Evolutionary conservation across 1,284 basidiomycete species (phyloP).

Genomic region (Austroboletus novae-zelandiae): DNA sequence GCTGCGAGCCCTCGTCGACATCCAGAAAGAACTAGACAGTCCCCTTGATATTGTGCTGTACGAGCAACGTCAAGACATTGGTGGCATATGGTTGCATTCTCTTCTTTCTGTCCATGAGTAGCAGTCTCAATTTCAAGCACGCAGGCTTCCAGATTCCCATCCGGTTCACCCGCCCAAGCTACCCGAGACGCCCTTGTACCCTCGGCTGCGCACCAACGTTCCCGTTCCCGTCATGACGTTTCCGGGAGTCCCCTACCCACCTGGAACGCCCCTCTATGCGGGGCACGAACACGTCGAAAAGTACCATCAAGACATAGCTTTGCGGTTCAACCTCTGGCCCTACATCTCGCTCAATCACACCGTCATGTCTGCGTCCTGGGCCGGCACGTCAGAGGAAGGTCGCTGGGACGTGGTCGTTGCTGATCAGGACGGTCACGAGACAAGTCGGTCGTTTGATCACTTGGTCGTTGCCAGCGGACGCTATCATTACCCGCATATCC

Average conservation of each 20-base stretch:
- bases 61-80: constrained; percentile 49
- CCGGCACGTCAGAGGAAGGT: constrained; percentile 39
- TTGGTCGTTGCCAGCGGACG: constrained; percentile 54
- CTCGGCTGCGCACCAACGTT: constrained; percentile 52
- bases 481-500: constrained; percentile 46
- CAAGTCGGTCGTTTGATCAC: constrained; percentile 42
- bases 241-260: constrained; percentile 52
- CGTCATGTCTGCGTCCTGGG: constrained; percentile 45
- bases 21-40: constrained; percentile 39
- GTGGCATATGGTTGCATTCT: constrained; percentile 46
- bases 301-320: constrained; percentile 47
- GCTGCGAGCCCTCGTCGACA: constrained; percentile 48
- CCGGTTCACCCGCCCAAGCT: constrained; percentile 43
- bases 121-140: background rate
- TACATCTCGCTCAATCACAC: constrained; percentile 45
- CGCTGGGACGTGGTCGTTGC: constrained; percentile 43
- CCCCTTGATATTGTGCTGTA: constrained; percentile 50
- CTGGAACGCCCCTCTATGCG: constrained; percentile 49
- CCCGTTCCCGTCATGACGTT: constrained; percentile 54
- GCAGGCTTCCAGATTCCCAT: constrained; percentile 44
- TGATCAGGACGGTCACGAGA: constrained; percentile 14
- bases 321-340: constrained; percentile 37
- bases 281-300: constrained; percentile 43
- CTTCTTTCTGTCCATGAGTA: background rate
- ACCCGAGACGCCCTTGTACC: constrained; percentile 55